A percentile compares a stretch with the other conserved stretches of the same genome.
phyloP scores from a whole-genome alignment of 148 eudicot genomes.

The Simmondsia chinensis region DNA sequence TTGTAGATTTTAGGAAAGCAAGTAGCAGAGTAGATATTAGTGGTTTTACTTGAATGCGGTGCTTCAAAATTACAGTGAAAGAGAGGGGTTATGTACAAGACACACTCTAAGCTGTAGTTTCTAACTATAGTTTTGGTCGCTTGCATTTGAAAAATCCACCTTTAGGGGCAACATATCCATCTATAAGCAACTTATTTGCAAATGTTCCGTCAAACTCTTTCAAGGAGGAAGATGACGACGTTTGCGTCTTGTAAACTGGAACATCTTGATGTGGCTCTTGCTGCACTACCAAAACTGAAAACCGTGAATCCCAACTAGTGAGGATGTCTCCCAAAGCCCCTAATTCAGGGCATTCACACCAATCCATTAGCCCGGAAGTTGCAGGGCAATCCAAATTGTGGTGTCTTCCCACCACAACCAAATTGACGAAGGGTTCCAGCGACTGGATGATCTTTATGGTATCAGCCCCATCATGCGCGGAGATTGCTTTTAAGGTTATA shows the following conservation, averaged over 20 bases:
- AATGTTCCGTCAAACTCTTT: too few species aligned
- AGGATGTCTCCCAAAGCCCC: conserved; percentile 13
- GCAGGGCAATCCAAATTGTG: conserved; percentile 1
- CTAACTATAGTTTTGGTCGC: too few species aligned
- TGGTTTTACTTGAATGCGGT: too few species aligned
- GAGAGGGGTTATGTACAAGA: too few species aligned
- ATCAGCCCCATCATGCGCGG: conserved; percentile 5
- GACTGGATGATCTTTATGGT: conserved; percentile 6
- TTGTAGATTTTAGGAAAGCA: too few species aligned
- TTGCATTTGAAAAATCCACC: too few species aligned
- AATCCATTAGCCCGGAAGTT: conserved; percentile 7
- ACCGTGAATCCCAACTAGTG: conserved; percentile 11
- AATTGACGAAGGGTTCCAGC: conserved; percentile 4
- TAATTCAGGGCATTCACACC: conserved; percentile 13
- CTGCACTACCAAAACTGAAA: conserved; percentile 10
- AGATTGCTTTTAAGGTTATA: background rate
- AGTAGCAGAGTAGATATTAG: too few species aligned
- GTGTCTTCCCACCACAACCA: conserved; percentile 4
- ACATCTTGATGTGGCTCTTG: background rate
- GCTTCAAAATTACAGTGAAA: too few species aligned
- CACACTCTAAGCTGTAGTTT: too few species aligned
- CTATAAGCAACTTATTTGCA: too few species aligned
- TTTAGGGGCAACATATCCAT: too few species aligned
- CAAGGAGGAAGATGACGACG: too few species aligned
- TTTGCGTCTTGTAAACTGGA: background rate